Percentiles rank a stretch among this genome's conserved stretches.
Conservation (phyloP, 176 grass and related monocot species). For the Eremochloa ophiuroides region DNA sequence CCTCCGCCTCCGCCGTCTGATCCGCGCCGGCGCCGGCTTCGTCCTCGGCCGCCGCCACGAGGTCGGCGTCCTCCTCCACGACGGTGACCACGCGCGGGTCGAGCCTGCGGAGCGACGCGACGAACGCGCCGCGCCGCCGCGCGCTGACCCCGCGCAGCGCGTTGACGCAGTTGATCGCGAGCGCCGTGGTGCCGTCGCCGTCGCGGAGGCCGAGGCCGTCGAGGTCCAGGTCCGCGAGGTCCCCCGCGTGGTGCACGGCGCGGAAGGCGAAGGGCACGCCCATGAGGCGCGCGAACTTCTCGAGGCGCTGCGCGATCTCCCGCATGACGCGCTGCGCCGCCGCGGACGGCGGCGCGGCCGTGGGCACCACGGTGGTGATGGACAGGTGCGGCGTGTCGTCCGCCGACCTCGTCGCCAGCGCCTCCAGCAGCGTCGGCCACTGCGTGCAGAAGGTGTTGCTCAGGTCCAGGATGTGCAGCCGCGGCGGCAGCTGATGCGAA, state of each 20-base stretch:
- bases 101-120: conserved; percentile 45
- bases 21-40: no score
- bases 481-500: conserved; percentile 31
- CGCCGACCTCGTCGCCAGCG: conserved; percentile 68
- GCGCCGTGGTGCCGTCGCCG: conserved; percentile 27
- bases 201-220: conserved; percentile 51
- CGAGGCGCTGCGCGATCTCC: conserved; percentile 86
- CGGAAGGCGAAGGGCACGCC: conserved; percentile 87
- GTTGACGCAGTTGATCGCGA: conserved; percentile 83
- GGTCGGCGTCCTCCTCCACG: conserved; percentile 87
- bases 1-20: no score
- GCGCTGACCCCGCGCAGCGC: conserved; percentile 50
- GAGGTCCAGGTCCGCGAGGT: conserved; percentile 65
- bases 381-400: conserved; percentile 92
- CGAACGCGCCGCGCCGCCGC: conserved; percentile 54
- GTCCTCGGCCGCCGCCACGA: conserved; percentile 27
- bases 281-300: conserved; percentile 93
- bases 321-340: conserved; percentile 67
- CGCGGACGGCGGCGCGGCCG: conserved; percentile 33
- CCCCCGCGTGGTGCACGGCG: conserved; percentile 67
- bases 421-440: conserved; percentile 97
- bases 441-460: conserved; percentile 97
- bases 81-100: conserved; percentile 74
- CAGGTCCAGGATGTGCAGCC: conserved; percentile 90
- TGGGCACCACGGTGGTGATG: conserved; percentile 69